Evolutionary conservation across 108 stramenopile genomes (phyloP), one percentile per base, ranked within the genome.

Genomic region (Cyclotella distinguenda): DNA sequence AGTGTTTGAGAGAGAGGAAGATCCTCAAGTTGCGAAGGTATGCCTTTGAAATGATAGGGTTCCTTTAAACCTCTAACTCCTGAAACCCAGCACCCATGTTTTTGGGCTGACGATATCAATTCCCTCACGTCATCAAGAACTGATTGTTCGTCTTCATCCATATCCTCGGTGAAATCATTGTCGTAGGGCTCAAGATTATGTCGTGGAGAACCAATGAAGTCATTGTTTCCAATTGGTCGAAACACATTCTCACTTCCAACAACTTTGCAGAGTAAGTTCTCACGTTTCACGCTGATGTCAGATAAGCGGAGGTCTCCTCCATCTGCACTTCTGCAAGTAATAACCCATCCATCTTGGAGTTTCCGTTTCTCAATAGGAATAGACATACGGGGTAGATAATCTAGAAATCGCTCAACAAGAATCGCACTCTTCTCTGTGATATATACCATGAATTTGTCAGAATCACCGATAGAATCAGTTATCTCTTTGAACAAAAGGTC

Each of bases 311-410:
- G 66, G 70, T 94, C 89, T 10, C 87, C 84, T 18, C 93, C 93
- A 64, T 85, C 78, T 28, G 73, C 71, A 19, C 87, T 81, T 32
- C 86, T 79, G 59, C 93, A 94, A 36, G 93, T 90, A 9, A 94
- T 60, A 18, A 88, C 83, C 89, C 89, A 94, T 8, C 89, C 88
- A 44, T 90, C 93, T 32, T 79, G 81, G 15, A 94, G 75, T 26
- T 89, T 88, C 32, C 89, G 77, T 30, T 82, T 83, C 64, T 94
- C 89, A 38, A 94, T 84, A 8, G 93, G 93, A 47, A 94, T 94
- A 0, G 88, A 86, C 81, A 94, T 85, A 64, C 84, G 86, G 68
- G 93, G 93, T 12, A 94, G 79, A 40, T 94, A 90, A 40, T 89
- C 88, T 70, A 92, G 58, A 52, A 94, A 94, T n/a, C 89, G 64